Evolutionary conservation across 306 rosid species (phyloP), one percentile per base, ranked within the genome.

Genomic region (Adenanthera pavonina): DNA sequence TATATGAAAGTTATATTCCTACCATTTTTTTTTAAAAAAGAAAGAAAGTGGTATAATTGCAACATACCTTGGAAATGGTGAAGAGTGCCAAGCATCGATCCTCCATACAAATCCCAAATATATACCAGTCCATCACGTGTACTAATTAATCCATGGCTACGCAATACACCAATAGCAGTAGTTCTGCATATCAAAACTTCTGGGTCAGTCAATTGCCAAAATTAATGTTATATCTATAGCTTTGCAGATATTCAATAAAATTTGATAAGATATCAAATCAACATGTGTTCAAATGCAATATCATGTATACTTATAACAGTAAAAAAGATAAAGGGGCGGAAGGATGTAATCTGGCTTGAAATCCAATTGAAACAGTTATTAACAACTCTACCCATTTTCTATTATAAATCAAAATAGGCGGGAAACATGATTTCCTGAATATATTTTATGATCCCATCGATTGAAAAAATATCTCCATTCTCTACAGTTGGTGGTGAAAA

Each of bases 101-200:
- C 97, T 36, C 92, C 86, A 61, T 88, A 81, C 82, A 94, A 71
- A 67, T 91, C 97, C 95, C 98, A 94, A 83, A 81, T 66, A 64
- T 88, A 87, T 75, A 90, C 97, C 53, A 76, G 76, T 57, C 97
- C 98, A 17, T 91, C 94, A 78, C 77, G 47, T 1, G 94, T 86
- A 64, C 94, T 81, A 14, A 87, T 81, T 77, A 94, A 86, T 53
- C 98, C 98, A 53, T 83, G 86, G 62, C 93, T 89, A 83, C 86
- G 86, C 35, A 88, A 92, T 77, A 94, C 90, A 53, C 97, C 94
- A 67, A 85, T 77, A 3, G 81, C 87, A 76, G 88, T 76, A 79
- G 90, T 84, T 73, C 98, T 94, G 90, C 85, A 47, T n/a, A 77
- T 75, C 74, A 19, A 48, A 61, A 85, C 44, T 61, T 6, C 15